Percentiles rank a stretch among this genome's conserved stretches.
These are phyloP conservation scores for Oryza longistaminata DNA, from an alignment of 176 grass and related monocot species.

Conservation along the genomic window DNA sequence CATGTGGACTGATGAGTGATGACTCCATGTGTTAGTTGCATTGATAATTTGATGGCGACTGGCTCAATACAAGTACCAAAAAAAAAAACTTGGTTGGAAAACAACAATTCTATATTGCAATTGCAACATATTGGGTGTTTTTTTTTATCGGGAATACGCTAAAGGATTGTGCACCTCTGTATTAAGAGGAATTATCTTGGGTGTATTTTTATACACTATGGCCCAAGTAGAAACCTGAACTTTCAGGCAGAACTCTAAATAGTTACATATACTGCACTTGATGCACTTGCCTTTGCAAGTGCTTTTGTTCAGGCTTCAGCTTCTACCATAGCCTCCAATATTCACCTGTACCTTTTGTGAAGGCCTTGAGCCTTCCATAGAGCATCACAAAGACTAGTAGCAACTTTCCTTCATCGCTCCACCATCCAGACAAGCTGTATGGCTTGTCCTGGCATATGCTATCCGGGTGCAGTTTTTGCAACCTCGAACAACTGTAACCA, in stretches of 20 bases:
- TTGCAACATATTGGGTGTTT: not conserved
- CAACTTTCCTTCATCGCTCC: slow-evolving; percentile 57
- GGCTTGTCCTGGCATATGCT: slow-evolving; percentile 43
- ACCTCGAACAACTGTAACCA: slow-evolving; percentile 67
- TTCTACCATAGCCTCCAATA: slow-evolving; percentile 44
- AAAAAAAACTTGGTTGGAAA: not conserved
- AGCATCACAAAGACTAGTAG: slow-evolving; percentile 58
- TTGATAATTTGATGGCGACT: slow-evolving; percentile 12
- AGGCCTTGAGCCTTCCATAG: slow-evolving; percentile 57
- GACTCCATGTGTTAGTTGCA: not conserved
- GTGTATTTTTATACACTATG: not conserved
- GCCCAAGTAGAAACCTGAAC: slow-evolving; percentile 12
- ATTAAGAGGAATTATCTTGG: not conserved
- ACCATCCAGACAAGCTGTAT: slow-evolving; percentile 50
- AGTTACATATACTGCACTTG: not conserved
- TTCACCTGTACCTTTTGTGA: slow-evolving; percentile 40
- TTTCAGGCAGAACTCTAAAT: not conserved
- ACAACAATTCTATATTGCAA: not conserved
- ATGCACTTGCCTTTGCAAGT: not conserved
- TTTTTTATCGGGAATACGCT: too few species aligned
- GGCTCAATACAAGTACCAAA: not conserved
- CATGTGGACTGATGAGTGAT: not conserved
- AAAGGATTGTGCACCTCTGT: too few species aligned
- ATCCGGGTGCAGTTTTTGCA: slow-evolving; percentile 30
- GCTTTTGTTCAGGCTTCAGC: not conserved